phyloP scores from a whole-genome alignment of 768 basidiomycete species.

The Pulveroboletus sp. region DNA sequence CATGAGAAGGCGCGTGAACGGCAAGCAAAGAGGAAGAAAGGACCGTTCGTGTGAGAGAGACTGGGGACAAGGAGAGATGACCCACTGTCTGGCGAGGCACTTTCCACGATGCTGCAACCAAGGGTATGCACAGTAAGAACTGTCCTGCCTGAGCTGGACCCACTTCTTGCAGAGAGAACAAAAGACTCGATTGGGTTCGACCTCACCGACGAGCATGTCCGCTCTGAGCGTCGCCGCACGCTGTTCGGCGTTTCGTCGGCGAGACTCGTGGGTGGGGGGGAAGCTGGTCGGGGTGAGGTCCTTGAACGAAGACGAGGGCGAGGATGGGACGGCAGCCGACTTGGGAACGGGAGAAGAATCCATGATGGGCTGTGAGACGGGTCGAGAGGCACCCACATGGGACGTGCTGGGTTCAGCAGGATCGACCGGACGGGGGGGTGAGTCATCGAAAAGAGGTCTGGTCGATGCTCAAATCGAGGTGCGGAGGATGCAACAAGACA shows the following conservation, averaged over 20 bases:
- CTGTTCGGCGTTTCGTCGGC: constrained; percentile 74
- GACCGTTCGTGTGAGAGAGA: constrained; percentile 7
- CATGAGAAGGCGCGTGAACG: neutral
- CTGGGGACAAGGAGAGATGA: constrained; percentile 15
- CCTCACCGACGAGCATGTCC: constrained; percentile 59
- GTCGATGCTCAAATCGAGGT: neutral
- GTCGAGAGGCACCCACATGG: constrained; percentile 26
- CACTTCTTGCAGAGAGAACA: constrained; percentile 75
- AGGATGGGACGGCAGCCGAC: constrained; percentile 20
- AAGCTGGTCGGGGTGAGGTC: constrained; percentile 57
- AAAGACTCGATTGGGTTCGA: constrained; percentile 72
- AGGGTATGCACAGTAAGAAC: constrained; percentile 75
- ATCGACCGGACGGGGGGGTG: constrained; percentile 29
- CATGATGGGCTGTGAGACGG: constrained; percentile 4
- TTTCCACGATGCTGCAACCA: constrained; percentile 77
- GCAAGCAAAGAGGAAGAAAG: neutral
- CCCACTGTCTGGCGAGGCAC: constrained; percentile 68
- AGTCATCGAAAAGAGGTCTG: constrained; percentile 15
- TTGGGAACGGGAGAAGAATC: constrained; percentile 9
- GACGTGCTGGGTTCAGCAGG: constrained; percentile 16
- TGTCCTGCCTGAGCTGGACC: constrained; percentile 78
- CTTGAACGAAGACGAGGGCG: constrained; percentile 43
- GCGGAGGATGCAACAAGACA: constrained; percentile 2
- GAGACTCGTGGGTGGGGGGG: constrained; percentile 56
- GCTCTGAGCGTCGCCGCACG: constrained; percentile 65